These are phyloP conservation scores for Fusarium palustre DNA, from an alignment of 2,329 filamentous ascomycete species.

Conservation along the genomic window DNA sequence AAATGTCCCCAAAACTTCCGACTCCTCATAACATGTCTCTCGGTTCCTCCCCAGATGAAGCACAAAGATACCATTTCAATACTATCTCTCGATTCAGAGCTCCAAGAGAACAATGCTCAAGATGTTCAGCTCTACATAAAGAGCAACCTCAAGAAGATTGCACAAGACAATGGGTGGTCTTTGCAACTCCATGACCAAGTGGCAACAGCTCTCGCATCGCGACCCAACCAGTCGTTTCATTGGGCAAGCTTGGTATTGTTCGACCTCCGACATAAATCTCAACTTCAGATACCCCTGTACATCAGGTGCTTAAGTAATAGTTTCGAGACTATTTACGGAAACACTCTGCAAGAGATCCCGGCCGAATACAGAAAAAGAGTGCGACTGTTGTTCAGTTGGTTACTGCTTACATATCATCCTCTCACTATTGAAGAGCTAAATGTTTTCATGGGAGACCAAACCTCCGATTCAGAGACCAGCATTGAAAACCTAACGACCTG, in stretches of 20 bases:
- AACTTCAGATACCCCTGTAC: not conserved
- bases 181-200: not conserved
- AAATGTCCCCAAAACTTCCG: not conserved
- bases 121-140: not conserved
- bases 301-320: not conserved
- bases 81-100: not conserved
- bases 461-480: not conserved
- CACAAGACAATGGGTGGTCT: not conserved
- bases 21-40: constrained; percentile 2
- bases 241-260: constrained; percentile 1
- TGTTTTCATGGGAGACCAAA: not conserved
- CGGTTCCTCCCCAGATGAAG: accelerated
- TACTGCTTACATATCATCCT: constrained; percentile 1
- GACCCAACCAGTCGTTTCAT: not conserved
- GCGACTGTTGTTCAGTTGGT: not conserved
- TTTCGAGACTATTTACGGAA: not conserved
- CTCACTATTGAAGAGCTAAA: constrained; percentile 2
- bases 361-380: not conserved
- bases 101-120: not conserved
- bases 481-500: not conserved
- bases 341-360: not conserved
- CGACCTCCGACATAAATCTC: not conserved
- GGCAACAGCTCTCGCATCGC: not conserved
- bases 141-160: not conserved
- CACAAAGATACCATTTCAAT: not conserved